Percentiles rank a stretch among this genome's conserved stretches.
phyloP scores from a whole-genome alignment of 495 filamentous ascomycete genomes.

The Neurospora sp. region DNA sequence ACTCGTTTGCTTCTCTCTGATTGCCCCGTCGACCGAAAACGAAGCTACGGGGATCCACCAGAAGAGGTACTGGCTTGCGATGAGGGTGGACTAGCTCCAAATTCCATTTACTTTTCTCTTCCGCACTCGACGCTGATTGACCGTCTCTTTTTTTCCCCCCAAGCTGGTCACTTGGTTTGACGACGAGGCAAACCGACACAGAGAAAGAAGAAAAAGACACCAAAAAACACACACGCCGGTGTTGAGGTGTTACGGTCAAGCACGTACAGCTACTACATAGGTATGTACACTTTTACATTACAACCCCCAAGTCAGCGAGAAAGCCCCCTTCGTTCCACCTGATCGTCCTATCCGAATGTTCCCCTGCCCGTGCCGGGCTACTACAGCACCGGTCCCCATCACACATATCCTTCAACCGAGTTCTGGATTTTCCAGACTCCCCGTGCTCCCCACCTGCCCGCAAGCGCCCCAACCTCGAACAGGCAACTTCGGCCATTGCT shows the following conservation, averaged over 20 bases:
- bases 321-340: neutral
- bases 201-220: neutral
- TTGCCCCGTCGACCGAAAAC: constrained; percentile 7
- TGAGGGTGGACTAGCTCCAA: neutral
- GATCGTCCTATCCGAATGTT: neutral
- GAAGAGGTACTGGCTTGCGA: neutral
- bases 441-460: constrained; percentile 12
- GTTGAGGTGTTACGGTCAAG: neutral
- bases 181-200: neutral
- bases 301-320: neutral
- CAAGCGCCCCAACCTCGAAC: constrained; percentile 5
- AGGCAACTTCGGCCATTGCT: constrained; percentile 16
- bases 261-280: neutral
- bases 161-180: neutral
- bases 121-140: neutral
- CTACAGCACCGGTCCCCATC: constrained; percentile 12
- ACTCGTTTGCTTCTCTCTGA: constrained; percentile 17
- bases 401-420: constrained; percentile 13
- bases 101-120: neutral
- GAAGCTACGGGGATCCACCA: neutral
- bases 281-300: neutral
- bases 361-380: constrained; percentile 2
- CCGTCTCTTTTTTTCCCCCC: neutral
- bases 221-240: neutral
- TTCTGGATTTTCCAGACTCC: constrained; percentile 6